Base-by-base conservation (phyloP, 805 yeast species). In the Sugiyamaella valdiviana region DNA sequence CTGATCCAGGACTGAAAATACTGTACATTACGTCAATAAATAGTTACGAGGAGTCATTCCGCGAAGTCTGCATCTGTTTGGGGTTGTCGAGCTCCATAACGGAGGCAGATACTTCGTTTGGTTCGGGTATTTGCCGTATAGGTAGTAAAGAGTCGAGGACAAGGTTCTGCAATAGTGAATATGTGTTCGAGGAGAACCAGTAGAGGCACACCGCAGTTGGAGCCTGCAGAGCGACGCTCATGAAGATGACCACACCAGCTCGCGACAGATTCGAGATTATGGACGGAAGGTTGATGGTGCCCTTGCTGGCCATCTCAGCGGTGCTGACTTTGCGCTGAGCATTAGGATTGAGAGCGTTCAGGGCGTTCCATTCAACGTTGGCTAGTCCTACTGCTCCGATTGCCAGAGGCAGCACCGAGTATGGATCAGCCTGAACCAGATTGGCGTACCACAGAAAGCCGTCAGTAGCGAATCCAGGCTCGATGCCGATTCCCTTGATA, bases 171-270 rank as follows among this genome's bases (percentile, higher is more conserved):
- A 77, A 52, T 51, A 86, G 67, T 2, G 97, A 89, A 61, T 74
- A 90, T 3, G 75, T 57, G 61, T 88, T 90, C 0, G 96, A 88
- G 41, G 91, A 80, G 24, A 87, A 74, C 99, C 98, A 91, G 66
- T 90, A 91, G n/a, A 88, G 62, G 0, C 83, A 78, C 32, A 90
- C 68, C 0, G 95, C 87, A 23, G 82, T 71, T 0, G 98, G 95
- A 0, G 95, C 95, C 58, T 89, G 93, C 37, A 89, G 78, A 0
- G 95, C 74, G 16, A 89, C 71, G 4, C 88, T 89, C 83, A 88
- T 87, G 66, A 91, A 71, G 54, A 86, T 79, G 1, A 89, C 79
- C 45, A 85, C 79, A 19, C 91, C 80, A 54, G 86, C 72, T 58
- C 96, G 72, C 2, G 95, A 78, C 1, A 85, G 60, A 52, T 80